These are phyloP conservation scores for Suhomyces choctaworum DNA, from an alignment of 1,139 yeast species.

Conservation along the genomic window DNA sequence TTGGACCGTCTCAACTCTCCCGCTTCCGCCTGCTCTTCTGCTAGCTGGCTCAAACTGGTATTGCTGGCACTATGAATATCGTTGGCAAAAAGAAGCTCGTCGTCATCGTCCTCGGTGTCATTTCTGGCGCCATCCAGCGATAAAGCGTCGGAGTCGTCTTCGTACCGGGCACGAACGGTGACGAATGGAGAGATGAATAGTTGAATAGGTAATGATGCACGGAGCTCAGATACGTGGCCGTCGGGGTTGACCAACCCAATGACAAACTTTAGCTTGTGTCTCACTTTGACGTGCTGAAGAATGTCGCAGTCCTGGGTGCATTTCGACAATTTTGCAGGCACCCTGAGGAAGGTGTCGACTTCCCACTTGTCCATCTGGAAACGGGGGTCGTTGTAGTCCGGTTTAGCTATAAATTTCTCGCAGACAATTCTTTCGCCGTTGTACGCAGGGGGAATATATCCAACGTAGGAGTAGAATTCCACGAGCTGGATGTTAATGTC, in stretches of 20 bases:
- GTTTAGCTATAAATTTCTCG: constrained; percentile 36
- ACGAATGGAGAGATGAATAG: constrained; percentile 82
- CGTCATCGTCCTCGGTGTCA: constrained; percentile 10
- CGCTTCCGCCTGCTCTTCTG: constrained; percentile 14
- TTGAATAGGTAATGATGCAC: constrained; percentile 71
- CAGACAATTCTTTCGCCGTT: constrained; percentile 60
- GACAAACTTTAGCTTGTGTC: constrained; percentile 69
- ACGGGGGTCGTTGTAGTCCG: constrained; percentile 37
- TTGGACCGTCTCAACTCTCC: constrained; percentile 22
- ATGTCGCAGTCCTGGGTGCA: constrained; percentile 86
- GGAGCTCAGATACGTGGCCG: constrained; percentile 72
- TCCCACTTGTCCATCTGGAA: constrained; percentile 77
- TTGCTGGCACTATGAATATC: constrained; percentile 29
- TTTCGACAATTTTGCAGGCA: constrained; percentile 72
- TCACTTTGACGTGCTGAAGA: constrained; percentile 57
- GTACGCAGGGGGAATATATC: constrained; percentile 54
- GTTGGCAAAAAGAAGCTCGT: constrained; percentile 34
- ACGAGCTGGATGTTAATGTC: constrained; percentile 62
- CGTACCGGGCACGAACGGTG: constrained; percentile 56
- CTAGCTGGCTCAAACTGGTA: constrained; percentile 32
- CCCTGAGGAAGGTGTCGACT: constrained; percentile 52
- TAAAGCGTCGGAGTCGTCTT: constrained; percentile 18
- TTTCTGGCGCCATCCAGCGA: neutral
- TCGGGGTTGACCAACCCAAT: constrained; percentile 68
- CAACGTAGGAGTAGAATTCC: constrained; percentile 67